Evolutionary conservation across 83 land plant genomes (phyloP), one percentile per base, ranked within the genome.

Genomic region (Thuja plicata): DNA sequence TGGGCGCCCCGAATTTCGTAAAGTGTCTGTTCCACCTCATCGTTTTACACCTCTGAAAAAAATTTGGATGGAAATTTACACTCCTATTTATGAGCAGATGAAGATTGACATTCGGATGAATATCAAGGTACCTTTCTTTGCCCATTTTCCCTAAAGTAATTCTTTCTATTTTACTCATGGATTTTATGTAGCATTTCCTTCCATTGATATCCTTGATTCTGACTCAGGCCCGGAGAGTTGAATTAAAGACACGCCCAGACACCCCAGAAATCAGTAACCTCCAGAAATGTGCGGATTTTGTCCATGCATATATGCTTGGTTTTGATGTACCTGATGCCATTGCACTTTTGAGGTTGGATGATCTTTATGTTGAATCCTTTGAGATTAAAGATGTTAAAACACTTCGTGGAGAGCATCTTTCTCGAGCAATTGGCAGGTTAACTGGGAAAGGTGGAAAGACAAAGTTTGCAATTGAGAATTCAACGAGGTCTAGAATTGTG

Each of bases 361-460:
- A 98, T 89, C 91, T 98, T 3, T 98, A 96, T 80, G 92, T 98
- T 17, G 99, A 98, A 21, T 96, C 99, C 3, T 98, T 98, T 83
- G 99, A 98, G 90, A 97, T 98, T 54, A 98, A 98, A 92, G 99
- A 98, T 88, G 99, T 98, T 21, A 98, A 97, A 88, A 96, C 97
- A 9, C 93, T 98, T 19, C 88, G 92, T 85, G 98, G 98, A n/a
- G 99, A 98, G 92, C 99, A 98, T 88, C 91, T 98, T 54, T 97
- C 99, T n/a, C 96, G 99, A 21, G 99, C 99, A 1, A 98, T 98
- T 71, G 99, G 98, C 32, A 93, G 99, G 87, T 86, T 98, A 24
- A 95, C 97, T 85, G 99, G 99, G 5, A 98, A 98, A 91, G 99
- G 96, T 13, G 99, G 99, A 15, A 97, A 94, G 91, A 97, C 99